Conservation (phyloP, 2,329 filamentous ascomycete genomes). For the Colletotrichum costaricense region DNA sequence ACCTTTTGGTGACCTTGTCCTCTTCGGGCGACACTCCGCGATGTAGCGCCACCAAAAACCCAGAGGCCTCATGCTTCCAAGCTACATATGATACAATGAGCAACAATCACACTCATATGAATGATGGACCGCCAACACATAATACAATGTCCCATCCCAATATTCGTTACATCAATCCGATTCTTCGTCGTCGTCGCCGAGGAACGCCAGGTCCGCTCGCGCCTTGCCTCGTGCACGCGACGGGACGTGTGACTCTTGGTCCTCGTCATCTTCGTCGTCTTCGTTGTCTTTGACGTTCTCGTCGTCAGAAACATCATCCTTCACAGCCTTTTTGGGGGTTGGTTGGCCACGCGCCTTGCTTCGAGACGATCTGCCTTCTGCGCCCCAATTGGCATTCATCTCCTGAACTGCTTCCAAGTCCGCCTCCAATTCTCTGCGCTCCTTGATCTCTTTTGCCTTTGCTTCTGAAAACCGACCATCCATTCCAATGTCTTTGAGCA, state of each 20-base stretch:
- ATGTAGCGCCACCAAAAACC: neutral
- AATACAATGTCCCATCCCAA: neutral
- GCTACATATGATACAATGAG: constrained; percentile 25
- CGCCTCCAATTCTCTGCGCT: constrained; percentile 83
- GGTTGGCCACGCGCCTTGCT: constrained; percentile 39
- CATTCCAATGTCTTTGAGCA: constrained; percentile 89
- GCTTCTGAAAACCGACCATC: constrained; percentile 87
- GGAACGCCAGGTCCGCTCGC: constrained; percentile 70
- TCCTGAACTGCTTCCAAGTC: constrained; percentile 89
- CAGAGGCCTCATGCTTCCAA: neutral
- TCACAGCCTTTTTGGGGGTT: constrained; percentile 41
- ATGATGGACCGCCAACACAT: neutral
- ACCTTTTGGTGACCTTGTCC: neutral
- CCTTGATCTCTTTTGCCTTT: constrained; percentile 88
- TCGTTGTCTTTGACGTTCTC: constrained; percentile 40
- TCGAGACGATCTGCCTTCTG: constrained; percentile 55
- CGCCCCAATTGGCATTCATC: constrained; percentile 83
- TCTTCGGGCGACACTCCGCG: constrained; percentile 27
- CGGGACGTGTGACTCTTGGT: constrained; percentile 49
- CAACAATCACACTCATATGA: constrained; percentile 20
- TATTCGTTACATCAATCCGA: constrained; percentile 57
- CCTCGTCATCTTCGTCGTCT: constrained; percentile 43
- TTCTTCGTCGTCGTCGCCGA: constrained; percentile 74
- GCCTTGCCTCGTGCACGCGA: constrained; percentile 58
- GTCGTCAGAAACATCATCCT: constrained; percentile 47